Conservation (phyloP, 1,284 basidiomycete species). For the Ceratobasidium sp. region DNA sequence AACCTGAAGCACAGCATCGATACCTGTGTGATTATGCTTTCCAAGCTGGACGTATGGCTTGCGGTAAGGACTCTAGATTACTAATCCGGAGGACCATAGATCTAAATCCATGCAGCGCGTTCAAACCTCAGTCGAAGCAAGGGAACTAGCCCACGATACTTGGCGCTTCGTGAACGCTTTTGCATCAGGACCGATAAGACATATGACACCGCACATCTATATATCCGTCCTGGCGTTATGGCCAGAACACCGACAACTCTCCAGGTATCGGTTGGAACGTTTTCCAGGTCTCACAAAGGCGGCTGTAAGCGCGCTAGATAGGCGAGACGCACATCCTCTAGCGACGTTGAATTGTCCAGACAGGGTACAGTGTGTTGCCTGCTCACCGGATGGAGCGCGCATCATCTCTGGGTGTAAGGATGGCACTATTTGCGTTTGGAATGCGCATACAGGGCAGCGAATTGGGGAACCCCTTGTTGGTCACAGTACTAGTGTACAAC, state of each 20-base stretch:
- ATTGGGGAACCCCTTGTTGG: neutral
- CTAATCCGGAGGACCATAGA: neutral
- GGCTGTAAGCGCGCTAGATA: neutral
- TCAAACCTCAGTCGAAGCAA: neutral
- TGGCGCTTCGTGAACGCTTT: neutral
- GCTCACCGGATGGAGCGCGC: slow-evolving; percentile 1
- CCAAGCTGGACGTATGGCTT: neutral
- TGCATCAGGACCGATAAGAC: neutral
- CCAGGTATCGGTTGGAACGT: neutral
- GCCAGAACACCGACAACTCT: neutral
- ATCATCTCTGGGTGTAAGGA: neutral
- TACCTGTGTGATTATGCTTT: neutral
- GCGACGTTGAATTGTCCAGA: neutral
- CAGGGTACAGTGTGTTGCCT: neutral
- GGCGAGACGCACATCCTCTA: neutral
- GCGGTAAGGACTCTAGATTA: neutral
- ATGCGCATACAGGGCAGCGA: neutral
- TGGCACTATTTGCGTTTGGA: neutral
- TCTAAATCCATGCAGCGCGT: no score
- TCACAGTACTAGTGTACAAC: neutral
- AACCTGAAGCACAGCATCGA: neutral
- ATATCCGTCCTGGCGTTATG: neutral
- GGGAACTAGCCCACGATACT: neutral
- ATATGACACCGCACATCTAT: slow-evolving; percentile 6
- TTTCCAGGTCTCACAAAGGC: neutral